Evolutionary conservation across 352 stramenopile species (phyloP).

Genomic region (Phytophthora syringae): DNA sequence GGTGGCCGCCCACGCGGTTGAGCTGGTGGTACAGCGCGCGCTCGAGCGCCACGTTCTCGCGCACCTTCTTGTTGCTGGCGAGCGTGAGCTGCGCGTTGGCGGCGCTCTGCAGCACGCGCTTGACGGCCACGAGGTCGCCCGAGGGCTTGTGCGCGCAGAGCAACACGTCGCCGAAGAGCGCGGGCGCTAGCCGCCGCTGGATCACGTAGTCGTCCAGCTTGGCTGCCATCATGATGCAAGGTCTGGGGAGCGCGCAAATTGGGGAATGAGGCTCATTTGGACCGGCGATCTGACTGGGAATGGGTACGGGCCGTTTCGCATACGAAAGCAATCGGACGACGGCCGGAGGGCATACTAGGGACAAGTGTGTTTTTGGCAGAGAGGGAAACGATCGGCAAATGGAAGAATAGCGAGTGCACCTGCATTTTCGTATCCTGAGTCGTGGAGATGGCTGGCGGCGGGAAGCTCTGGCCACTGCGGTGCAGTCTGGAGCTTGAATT

Average conservation of each 20-base stretch:
- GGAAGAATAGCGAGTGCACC: slow-evolving; percentile 24
- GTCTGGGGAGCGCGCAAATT: slow-evolving; percentile 22
- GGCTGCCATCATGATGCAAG: slow-evolving; percentile 47
- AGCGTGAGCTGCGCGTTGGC: slow-evolving; percentile 64
- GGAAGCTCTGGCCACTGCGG: not conserved
- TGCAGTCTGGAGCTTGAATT: not conserved
- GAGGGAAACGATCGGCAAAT: slow-evolving; percentile 26
- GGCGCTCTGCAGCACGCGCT: slow-evolving; percentile 77
- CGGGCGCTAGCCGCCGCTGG: slow-evolving; percentile 70
- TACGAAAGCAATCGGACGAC: slow-evolving; percentile 32
- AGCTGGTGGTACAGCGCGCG: slow-evolving; percentile 73
- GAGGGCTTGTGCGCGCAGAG: slow-evolving; percentile 73
- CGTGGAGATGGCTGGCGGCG: not conserved
- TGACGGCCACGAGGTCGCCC: slow-evolving; percentile 74
- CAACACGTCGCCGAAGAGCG: slow-evolving; percentile 84
- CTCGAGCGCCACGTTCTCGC: slow-evolving; percentile 84
- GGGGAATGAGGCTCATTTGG: slow-evolving; percentile 30
- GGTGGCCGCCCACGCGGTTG: slow-evolving; percentile 63
- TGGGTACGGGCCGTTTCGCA: slow-evolving; percentile 25
- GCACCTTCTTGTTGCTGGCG: slow-evolving; percentile 74
- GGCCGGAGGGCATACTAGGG: slow-evolving; percentile 4
- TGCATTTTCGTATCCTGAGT: slow-evolving; percentile 12
- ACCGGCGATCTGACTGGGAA: slow-evolving; percentile 19
- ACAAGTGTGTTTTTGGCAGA: slow-evolving; percentile 26
- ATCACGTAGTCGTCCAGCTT: slow-evolving; percentile 87